Evolutionary conservation across 345 rosid species (phyloP).

Genomic region (Punica granatum): DNA sequence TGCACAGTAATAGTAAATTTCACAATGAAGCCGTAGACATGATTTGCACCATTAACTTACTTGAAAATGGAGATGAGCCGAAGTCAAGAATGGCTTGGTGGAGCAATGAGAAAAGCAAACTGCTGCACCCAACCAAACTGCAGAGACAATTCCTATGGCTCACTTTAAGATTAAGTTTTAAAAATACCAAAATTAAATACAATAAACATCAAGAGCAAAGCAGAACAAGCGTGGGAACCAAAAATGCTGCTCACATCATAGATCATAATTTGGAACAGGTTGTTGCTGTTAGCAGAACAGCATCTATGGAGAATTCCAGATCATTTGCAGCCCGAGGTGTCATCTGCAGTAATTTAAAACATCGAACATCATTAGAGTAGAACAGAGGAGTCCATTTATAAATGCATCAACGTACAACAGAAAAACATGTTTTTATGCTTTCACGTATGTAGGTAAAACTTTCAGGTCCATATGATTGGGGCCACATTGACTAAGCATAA

Average conservation of each 20-base stretch:
- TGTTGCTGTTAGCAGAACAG: constrained; percentile 63
- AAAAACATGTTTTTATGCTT: background rate
- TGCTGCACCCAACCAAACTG: constrained; percentile 53
- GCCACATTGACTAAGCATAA: background rate
- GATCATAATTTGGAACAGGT: constrained; percentile 65
- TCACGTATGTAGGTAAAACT: background rate
- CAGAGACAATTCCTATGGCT: constrained; percentile 40
- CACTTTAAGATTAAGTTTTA: constrained; percentile 18
- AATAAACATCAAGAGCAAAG: constrained; percentile 5
- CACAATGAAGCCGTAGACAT: background rate
- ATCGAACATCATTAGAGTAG: constrained; percentile 2
- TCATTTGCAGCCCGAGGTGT: constrained; percentile 91
- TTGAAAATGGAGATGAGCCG: constrained; percentile 75
- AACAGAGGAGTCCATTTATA: background rate
- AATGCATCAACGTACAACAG: background rate
- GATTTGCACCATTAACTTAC: constrained; percentile 36
- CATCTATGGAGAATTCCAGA: constrained; percentile 88
- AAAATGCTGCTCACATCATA: constrained; percentile 54
- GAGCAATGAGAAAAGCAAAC: constrained; percentile 67
- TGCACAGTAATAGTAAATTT: background rate
- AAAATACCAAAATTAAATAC: background rate
- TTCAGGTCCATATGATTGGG: background rate
- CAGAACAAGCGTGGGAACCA: background rate
- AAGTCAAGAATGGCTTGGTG: constrained; percentile 69
- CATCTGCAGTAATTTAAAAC: constrained; percentile 44